Conservation (phyloP, 1,284 basidiomycete genomes). For the Pterula multifida region DNA sequence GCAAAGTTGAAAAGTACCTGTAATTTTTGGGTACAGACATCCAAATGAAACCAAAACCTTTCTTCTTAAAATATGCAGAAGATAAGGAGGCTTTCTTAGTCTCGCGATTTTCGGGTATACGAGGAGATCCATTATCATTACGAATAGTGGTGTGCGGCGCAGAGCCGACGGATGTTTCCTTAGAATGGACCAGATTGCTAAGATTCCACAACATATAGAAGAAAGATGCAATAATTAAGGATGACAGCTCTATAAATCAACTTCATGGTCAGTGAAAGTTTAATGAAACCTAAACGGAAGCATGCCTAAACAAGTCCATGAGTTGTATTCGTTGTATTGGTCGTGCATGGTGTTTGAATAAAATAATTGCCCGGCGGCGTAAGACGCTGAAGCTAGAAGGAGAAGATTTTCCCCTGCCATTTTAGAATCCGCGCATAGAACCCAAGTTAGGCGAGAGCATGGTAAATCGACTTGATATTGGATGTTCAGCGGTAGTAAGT, state of each 20-base stretch:
- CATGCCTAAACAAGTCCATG: conserved; percentile 7
- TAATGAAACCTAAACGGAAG: background rate
- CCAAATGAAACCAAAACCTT: conserved; percentile 64
- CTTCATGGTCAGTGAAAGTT: conserved; percentile 7
- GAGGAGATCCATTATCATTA: background rate
- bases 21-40: conserved; percentile 87
- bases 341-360: background rate
- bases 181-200: conserved; percentile 25
- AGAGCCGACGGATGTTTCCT: conserved; percentile 10
- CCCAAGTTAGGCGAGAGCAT: conserved; percentile 10
- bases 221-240: conserved; percentile 42
- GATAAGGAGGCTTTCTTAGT: conserved; percentile 18
- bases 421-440: conserved; percentile 16
- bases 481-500: conserved; percentile 16
- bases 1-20: conserved; percentile 30
- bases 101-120: conserved; percentile 27
- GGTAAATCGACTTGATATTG: conserved; percentile 13
- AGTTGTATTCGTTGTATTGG: conserved; percentile 4
- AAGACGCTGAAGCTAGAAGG: conserved; percentile 18
- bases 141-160: conserved; percentile 7
- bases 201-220: conserved; percentile 57
- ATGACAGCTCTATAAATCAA: conserved; percentile 39
- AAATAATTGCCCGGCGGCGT: conserved; percentile 17
- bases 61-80: conserved; percentile 22
- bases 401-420: conserved; percentile 15